Base-by-base conservation (phyloP, 257 asterid species). In the Nicotiana attenuata region DNA sequence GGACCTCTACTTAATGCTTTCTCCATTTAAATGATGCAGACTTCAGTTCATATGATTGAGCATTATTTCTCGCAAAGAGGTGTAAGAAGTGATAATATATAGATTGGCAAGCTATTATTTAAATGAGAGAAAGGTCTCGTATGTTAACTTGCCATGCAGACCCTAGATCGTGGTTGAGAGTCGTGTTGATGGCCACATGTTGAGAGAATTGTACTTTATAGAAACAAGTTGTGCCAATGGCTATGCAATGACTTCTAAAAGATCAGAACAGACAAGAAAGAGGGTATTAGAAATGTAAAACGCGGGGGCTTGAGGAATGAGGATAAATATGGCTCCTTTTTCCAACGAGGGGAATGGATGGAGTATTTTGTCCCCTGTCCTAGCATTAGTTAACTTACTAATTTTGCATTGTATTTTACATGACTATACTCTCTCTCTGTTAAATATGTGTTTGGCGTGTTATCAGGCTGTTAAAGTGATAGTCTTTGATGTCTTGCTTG, bases 261-360 rank as follows among this genome's bases (percentile, higher is more conserved):
- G 20, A 71, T 14, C 78, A 13, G 78, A 71, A 71, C 59, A 20
- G 78, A 71, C 35, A 41, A 71, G 3, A 14, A 6, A 7, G 59
- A 20, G 78, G 59, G 20, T 45, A 13, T 71, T 26, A 1, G 22
- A 20, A 50, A 17, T 20, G 78, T 69, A 20, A 20, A 68, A 41
- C 2, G 0, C 78, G 7, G 33, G 59, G 59, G n/a, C 10, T 69
- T 11, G 59, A 31, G 78, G 78, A 69, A 41, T 11, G 59, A 31
- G 78, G 78, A 69, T 69, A 69, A 69, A 69, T 20, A 41, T 69
- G 59, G 59, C 41, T 69, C 59, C 78, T 20, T 6, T 69, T 69
- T 14, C 59, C 35, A 11, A 41, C n/a, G 15, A 69, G 6, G 56
- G 78, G 78, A 69, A 41, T 20, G 59, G 28, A 69, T 41, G 59